These are phyloP conservation scores for Yamadazyma phyllophila DNA, from an alignment of 805 yeast species.

Conservation along the genomic window DNA sequence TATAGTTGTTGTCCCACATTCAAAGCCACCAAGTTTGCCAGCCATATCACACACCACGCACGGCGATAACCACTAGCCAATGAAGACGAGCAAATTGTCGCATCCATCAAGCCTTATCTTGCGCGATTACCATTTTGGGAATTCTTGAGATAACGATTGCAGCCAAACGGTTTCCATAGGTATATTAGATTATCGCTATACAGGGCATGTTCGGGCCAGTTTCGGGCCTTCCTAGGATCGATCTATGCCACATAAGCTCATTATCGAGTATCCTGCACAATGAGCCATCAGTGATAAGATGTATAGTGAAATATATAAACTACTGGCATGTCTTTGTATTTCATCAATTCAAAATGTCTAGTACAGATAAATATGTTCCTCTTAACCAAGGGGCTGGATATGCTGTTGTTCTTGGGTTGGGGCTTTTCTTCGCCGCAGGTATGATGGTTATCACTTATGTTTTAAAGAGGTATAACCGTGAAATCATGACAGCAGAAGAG, in stretches of 20 bases:
- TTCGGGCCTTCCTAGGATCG: not conserved
- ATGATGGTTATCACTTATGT: constrained; percentile 76
- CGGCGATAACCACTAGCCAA: too few species aligned
- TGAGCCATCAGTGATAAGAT: too few species aligned
- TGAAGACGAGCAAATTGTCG: too few species aligned
- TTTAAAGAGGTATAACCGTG: constrained; percentile 75
- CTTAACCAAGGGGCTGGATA: constrained; percentile 82
- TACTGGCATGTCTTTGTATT: not conserved
- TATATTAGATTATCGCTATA: too few species aligned
- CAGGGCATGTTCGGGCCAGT: not conserved
- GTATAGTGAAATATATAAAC: too few species aligned
- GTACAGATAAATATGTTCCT: constrained; percentile 14
- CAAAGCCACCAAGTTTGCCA: too few species aligned
- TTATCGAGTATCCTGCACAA: not conserved
- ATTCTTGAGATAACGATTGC: not conserved
- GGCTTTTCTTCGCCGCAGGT: constrained; percentile 70
- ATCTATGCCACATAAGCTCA: not conserved
- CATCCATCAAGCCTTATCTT: not conserved
- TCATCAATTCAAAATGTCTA: not conserved
- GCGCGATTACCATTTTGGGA: not conserved
- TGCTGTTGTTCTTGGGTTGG: constrained; percentile 86
- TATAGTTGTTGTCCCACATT: too few species aligned
- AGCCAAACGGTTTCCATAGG: not conserved
- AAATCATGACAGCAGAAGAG: constrained; percentile 88
- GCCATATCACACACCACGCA: too few species aligned